Evolutionary conservation across 106 monocot genomes (phyloP), one percentile per base, ranked within the genome.

Genomic region (Dendrobium catenatum): DNA sequence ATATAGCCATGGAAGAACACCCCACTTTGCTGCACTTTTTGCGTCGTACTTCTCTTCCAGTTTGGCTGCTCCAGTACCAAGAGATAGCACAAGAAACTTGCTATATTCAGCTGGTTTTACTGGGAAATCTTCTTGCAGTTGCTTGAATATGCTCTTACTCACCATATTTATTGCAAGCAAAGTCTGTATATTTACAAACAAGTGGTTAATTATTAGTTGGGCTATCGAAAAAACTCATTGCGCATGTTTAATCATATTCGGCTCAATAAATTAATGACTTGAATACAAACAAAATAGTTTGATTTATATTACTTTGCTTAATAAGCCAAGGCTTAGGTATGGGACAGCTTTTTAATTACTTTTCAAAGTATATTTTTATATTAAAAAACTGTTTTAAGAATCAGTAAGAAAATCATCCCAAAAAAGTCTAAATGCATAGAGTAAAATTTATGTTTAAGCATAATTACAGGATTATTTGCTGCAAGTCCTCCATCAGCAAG

Each of bases 401-500:
- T 0, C 3, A 37, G 37, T 37, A 37, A 37, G 37, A 37, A 37
- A 37, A 3, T 37, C 37, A 3, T 37, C 37, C 2, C 37, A 37
- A 37, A 37, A 3, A 37, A 37, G 3, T 3, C 37, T 37, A 1
- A 37, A 37, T 37, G 37, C 3, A 37, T 37, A 37, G 37, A 3
- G 0, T 37, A 37, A 13, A 16, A 42, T 51, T 19, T 40, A 37
- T 22, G 41, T 4, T 73, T 7, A 7, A 7, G 3, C 16, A 40
- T 40, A 11, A 4, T 15, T 85, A 93, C 93, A 5, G 93, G 93
- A 77, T 93, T 90, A 73, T 90, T 88, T 19, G 88, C 93, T 20
- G 88, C 86, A 0, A 92, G 67, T 9, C 88, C 92, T 0, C 92
- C 92, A 37, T 93, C 92, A 4, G 90, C 75, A 17, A 93, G 88